phyloP scores from a whole-genome alignment of 2,329 filamentous ascomycete genomes.

The Fusarium graminum region DNA sequence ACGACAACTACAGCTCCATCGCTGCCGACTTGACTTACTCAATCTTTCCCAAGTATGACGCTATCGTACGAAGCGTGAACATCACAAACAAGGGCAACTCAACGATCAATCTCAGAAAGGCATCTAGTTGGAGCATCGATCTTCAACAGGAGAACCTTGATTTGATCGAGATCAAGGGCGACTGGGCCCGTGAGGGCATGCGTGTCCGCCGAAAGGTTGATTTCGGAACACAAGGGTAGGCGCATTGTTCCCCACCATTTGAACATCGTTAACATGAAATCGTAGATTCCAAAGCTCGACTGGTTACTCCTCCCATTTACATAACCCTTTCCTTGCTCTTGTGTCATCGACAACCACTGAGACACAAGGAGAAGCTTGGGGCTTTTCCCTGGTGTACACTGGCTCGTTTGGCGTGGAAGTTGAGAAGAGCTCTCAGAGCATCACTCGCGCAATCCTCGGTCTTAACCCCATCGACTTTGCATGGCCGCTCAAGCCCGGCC shows the following conservation, averaged over 20 bases:
- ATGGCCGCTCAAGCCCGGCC: constrained; percentile 67
- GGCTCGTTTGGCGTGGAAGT: constrained; percentile 72
- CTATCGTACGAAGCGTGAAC: constrained; percentile 71
- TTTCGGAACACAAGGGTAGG: constrained; percentile 67
- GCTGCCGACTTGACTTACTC: constrained; percentile 72
- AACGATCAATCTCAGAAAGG: constrained; percentile 66
- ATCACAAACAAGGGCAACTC: constrained; percentile 69
- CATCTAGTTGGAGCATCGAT: constrained; percentile 73
- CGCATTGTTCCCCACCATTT: rapidly evolving
- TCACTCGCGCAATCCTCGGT: constrained; percentile 70
- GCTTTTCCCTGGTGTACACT: constrained; percentile 74
- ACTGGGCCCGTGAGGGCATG: constrained; percentile 72
- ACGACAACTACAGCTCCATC: constrained; percentile 70
- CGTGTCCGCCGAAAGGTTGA: constrained; percentile 67
- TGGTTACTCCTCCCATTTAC: constrained; percentile 73
- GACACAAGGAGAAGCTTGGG: constrained; percentile 71
- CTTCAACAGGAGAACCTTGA: constrained; percentile 71
- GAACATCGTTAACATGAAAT: neutral
- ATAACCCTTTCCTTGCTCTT: constrained; percentile 74
- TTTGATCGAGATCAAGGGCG: constrained; percentile 72
- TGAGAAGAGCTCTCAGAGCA: constrained; percentile 72
- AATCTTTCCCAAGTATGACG: constrained; percentile 72
- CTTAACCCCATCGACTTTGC: constrained; percentile 72
- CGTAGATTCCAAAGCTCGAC: constrained; percentile 69
- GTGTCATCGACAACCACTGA: constrained; percentile 70